A percentile compares a stretch with the other conserved stretches of the same genome.
Conservation (phyloP, 345 rosid species). For the Lenwebbia sp. region DNA sequence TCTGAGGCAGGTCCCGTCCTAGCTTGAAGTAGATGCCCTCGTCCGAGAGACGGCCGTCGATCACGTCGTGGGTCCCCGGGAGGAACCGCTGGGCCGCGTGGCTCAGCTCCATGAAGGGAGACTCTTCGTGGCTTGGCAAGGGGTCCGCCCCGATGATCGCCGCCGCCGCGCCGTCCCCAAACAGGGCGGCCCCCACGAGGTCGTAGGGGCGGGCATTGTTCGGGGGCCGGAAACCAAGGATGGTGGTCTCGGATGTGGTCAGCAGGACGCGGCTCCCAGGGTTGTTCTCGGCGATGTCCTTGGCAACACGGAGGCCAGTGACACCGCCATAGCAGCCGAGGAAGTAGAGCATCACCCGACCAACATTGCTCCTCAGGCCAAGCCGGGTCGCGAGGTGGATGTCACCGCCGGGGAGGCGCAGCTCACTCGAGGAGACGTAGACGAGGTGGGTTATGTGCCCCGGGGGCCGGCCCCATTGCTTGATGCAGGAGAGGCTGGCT, state of each 20-base stretch:
- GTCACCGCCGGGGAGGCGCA: conserved; percentile 90
- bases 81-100: conserved; percentile 74
- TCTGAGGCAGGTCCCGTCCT: conserved; percentile 82
- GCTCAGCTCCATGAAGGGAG: conserved; percentile 83
- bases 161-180: conserved; percentile 94
- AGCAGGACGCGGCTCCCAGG: conserved; percentile 77
- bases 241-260: conserved; percentile 87
- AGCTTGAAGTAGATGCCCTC: conserved; percentile 90
- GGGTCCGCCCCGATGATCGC: conserved; percentile 70
- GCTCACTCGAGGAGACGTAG: conserved; percentile 90
- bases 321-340: conserved; percentile 90
- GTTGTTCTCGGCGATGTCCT: conserved; percentile 93
- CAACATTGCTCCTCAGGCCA: conserved; percentile 59
- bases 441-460: conserved; percentile 80
- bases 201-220: conserved; percentile 80
- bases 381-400: conserved; percentile 63
- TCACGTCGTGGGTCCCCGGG: conserved; percentile 71
- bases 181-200: conserved; percentile 89
- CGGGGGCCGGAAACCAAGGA: conserved; percentile 86
- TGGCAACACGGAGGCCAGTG: conserved; percentile 88
- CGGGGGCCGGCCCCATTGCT: conserved; percentile 74
- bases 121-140: conserved; percentile 19
- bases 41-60: conserved; percentile 72
- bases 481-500: conserved; percentile 74
- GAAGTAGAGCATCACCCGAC: conserved; percentile 82